Base-by-base conservation (phyloP, 2,329 filamentous ascomycete species). In the Clarireedia homoeocarpa region DNA sequence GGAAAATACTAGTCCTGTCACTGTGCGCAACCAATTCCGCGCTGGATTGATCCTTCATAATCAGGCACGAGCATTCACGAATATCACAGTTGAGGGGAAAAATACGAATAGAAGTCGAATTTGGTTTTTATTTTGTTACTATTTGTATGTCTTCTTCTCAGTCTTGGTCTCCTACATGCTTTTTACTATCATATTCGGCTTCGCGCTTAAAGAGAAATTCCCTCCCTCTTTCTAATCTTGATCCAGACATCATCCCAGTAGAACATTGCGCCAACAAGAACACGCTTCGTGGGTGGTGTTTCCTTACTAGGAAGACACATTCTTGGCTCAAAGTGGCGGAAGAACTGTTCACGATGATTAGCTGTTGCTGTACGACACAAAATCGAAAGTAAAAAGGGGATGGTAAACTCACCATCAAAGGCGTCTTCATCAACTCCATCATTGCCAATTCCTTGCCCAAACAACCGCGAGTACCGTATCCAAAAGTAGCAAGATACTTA, bases 401-500 rank as follows among this genome's bases (percentile, higher is more conserved):
- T 20, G 20, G n/a, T 23, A 30, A 9, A 34, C 45, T 48, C 24
- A 49, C n/a, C 45, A 54, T 54, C 45, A 54, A 49, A 40, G 45
- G 45, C 30, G 52, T 49, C 40, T 56, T 56, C 38, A 51, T 45
- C 20, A 51, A 45, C 45, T 46, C 48, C 42, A 51, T 45, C 48
- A 51, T 51, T 23, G 40, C 48, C 27, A 56, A 39, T 9, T 56
- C 48, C 7, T 56, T 56, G 17, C 40, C 53, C 40, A 56, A 47
- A 36, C 53, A 55, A 20, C 39, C 50, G 4, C 53, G 24, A 38
- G 47, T 55, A 17, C 53, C 47, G 42, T 50, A 55, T 9, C 53
- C 53, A n/a, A 55, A 55, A 12, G 46, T 55, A 49, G 47, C 47
- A 24, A 55, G 27, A 45, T 55, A 51, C 34, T 55, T 51, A 50